Percentiles rank a stretch among this genome's conserved stretches.
Evolutionary conservation across 2,329 filamentous ascomycete genomes (phyloP).

Genomic region (Chlorencoelia australis): DNA sequence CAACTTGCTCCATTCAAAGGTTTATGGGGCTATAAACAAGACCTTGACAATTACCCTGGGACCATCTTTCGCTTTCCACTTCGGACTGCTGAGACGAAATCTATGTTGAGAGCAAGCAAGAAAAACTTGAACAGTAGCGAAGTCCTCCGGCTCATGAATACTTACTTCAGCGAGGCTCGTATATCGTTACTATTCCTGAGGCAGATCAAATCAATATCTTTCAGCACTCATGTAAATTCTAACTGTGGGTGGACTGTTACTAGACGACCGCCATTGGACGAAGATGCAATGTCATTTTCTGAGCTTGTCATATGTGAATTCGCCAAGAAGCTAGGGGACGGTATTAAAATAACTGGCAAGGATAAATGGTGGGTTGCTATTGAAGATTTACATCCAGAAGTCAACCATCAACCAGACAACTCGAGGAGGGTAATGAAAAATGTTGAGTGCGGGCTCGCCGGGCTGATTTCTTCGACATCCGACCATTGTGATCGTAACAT

Average conservation of each 20-base stretch:
- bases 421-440: conserved; percentile 15
- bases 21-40: conserved; percentile 17
- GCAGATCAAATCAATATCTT: conserved; percentile 14
- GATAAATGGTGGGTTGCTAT: conserved; percentile 17
- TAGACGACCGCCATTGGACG: no score
- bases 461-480: conserved; percentile 7
- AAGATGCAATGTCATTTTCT: no score
- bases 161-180: conserved; percentile 20
- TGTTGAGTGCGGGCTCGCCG: conserved; percentile 18
- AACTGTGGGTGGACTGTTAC: conserved; percentile 5
- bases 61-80: conserved; percentile 25
- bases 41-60: conserved; percentile 14
- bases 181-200: conserved; percentile 20
- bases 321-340: conserved; percentile 1
- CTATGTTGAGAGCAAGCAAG: background rate
- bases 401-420: conserved; percentile 6
- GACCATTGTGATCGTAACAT: no score
- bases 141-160: conserved; percentile 7
- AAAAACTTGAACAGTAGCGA: background rate
- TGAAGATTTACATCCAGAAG: no score
- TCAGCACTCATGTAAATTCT: conserved; percentile 9
- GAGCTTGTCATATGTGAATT: conserved; percentile 7
- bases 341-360: conserved; percentile 2
- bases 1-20: conserved; percentile 17
- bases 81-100: conserved; percentile 2